Evolutionary conservation across 352 stramenopile genomes (phyloP), one percentile per base, ranked within the genome.

Genomic region (Nothophytophthora sp.): DNA sequence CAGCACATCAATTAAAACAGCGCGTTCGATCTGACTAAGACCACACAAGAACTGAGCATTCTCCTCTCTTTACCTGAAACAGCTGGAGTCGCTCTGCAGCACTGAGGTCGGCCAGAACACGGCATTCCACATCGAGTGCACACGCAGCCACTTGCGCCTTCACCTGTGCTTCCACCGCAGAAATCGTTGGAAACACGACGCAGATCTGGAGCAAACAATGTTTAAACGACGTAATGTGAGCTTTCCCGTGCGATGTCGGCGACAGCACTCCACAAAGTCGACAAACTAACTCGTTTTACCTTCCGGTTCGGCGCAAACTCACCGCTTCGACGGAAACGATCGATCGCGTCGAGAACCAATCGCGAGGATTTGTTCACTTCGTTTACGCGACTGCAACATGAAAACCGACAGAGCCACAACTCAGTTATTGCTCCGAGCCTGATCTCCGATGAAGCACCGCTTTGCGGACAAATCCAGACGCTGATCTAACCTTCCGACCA

Each of bases 401-500:
- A 24, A 7, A 15, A 23, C 47, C 28, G 13, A 51, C 35, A 38
- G 36, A 32, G 2, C 5, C 11, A 50, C 20, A 59, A 23, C 9
- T 34, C 24, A 24, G 19, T 1, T 34, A 11, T n/a, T n/a, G n/a
- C n/a, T n/a, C n/a, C n/a, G n/a, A n/a, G n/a, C n/a, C n/a, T n/a
- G n/a, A n/a, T n/a, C n/a, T n/a, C n/a, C n/a, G n/a, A n/a, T n/a
- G n/a, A n/a, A n/a, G n/a, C n/a, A n/a, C n/a, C n/a, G n/a, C n/a
- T n/a, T n/a, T n/a, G n/a, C n/a, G n/a, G n/a, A n/a, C n/a, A n/a
- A n/a, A n/a, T n/a, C n/a, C n/a, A n/a, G n/a, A n/a, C n/a, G n/a
- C n/a, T n/a, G n/a, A n/a, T n/a, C 45, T 18, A 54, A 87, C 80
- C 80, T 90, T 43, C 81, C 81, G 35, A 88, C 69, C 15, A 91